Conservation (phyloP, 768 basidiomycete species). For the Gloeopeniophorella convolvens region DNA sequence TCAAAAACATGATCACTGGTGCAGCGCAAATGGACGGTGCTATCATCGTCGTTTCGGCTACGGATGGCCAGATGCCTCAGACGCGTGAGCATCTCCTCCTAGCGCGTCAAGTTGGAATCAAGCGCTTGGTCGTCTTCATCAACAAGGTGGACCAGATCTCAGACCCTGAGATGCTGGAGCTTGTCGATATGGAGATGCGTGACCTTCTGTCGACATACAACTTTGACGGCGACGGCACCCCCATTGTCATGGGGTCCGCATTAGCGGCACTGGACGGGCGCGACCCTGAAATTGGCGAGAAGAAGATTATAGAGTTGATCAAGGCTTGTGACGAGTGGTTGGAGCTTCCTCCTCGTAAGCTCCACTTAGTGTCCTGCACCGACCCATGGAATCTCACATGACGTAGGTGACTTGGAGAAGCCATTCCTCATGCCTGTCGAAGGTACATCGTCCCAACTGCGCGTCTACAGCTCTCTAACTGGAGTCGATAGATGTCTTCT, state of each 20-base stretch:
- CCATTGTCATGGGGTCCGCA: constrained; percentile 97
- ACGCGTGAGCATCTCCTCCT: constrained; percentile 97
- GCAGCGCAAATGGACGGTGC: constrained; percentile 97
- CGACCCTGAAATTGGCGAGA: constrained; percentile 69
- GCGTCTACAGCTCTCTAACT: not conserved
- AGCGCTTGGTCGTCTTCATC: constrained; percentile 96
- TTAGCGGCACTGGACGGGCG: constrained; percentile 89
- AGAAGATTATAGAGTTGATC: constrained; percentile 78
- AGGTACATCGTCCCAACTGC: constrained; percentile 35
- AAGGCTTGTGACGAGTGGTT: constrained; percentile 91
- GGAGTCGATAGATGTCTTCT: constrained; percentile 71
- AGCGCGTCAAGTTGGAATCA: constrained; percentile 96
- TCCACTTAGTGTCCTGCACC: not conserved
- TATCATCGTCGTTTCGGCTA: constrained; percentile 95
- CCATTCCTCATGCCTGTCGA: constrained; percentile 96
- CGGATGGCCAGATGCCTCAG: constrained; percentile 99
- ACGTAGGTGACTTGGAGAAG: constrained; percentile 87
- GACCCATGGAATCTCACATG: not conserved
- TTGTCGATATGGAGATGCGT: constrained; percentile 99
- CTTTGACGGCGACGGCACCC: constrained; percentile 95
- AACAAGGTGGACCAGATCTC: constrained; percentile 98
- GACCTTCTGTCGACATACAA: constrained; percentile 88
- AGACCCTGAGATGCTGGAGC: constrained; percentile 97
- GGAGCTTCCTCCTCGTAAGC: constrained; percentile 83
- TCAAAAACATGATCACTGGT: constrained; percentile 99